Conservation (phyloP, 495 filamentous ascomycete genomes). For the Opeltia flavorubescens region DNA sequence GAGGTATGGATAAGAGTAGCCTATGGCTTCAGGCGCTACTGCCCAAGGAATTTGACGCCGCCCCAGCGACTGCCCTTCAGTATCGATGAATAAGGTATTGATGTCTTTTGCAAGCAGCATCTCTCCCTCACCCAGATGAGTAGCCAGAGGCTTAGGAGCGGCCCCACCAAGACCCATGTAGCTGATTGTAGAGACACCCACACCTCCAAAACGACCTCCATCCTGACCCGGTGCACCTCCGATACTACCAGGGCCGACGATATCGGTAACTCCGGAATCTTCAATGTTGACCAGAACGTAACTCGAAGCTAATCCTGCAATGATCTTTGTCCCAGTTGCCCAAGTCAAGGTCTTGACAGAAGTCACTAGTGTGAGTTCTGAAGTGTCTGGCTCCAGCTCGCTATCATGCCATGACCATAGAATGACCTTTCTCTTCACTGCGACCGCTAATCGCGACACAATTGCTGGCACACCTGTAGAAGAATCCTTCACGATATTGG, state of each 20-base stretch:
- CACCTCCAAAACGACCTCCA: conserved; percentile 48
- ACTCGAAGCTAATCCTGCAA: conserved; percentile 75
- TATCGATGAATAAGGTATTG: conserved; percentile 83
- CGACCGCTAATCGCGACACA: conserved; percentile 78
- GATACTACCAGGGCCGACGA: conserved; percentile 65
- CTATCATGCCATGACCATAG: conserved; percentile 94
- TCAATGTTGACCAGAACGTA: conserved; percentile 85
- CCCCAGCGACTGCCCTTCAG: conserved; percentile 65
- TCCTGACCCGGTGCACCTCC: conserved; percentile 51
- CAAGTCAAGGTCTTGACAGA: conserved; percentile 75
- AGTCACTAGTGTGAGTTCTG: conserved; percentile 66
- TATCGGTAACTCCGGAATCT: conserved; percentile 51
- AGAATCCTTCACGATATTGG: conserved; percentile 82
- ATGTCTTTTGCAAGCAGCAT: conserved; percentile 88
- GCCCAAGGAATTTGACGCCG: conserved; percentile 86
- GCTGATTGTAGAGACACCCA: conserved; percentile 67
- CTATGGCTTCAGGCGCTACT: conserved; percentile 73
- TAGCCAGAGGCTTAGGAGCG: conserved; percentile 78
- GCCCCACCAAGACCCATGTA: conserved; percentile 89
- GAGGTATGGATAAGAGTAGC: conserved; percentile 92
- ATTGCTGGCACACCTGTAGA: conserved; percentile 78
- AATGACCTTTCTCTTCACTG: conserved; percentile 77
- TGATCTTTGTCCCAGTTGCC: conserved; percentile 70
- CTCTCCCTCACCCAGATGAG: conserved; percentile 66
- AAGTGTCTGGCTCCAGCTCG: conserved; percentile 59